A percentile compares a stretch with the other conserved stretches of the same genome.
These are phyloP conservation scores for Podospora appendiculata DNA, from an alignment of 495 filamentous ascomycete species.

Conservation along the genomic window DNA sequence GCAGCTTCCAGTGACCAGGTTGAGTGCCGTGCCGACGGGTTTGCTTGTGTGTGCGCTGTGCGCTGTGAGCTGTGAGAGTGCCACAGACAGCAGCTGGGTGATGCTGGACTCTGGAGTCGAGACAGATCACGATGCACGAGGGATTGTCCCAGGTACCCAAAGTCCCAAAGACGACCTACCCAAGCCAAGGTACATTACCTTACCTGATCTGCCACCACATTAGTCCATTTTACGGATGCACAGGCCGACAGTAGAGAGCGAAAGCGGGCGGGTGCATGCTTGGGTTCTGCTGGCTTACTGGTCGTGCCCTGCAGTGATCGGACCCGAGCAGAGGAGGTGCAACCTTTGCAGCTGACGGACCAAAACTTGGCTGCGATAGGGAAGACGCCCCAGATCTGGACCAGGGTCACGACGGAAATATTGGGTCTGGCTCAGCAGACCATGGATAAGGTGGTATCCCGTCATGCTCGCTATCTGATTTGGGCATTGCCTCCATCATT, in stretches of 20 bases:
- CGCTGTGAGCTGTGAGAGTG: too few species aligned
- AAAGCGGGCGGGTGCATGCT: not conserved
- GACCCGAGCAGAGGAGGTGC: slow-evolving; percentile 1
- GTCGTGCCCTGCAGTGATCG: slow-evolving; percentile 2
- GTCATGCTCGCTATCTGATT: not conserved
- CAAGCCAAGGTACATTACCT: not conserved
- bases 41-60: too few species aligned
- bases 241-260: not conserved
- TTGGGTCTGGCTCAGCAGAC: not conserved
- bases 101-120: too few species aligned
- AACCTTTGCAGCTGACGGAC: not conserved
- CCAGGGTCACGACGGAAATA: slow-evolving; percentile 1
- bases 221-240: not conserved
- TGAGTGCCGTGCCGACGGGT: too few species aligned
- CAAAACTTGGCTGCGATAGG: slow-evolving; percentile 1
- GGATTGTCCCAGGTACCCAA: not conserved
- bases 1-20: too few species aligned
- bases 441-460: not conserved
- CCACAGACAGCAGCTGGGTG: too few species aligned
- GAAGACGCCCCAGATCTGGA: slow-evolving; percentile 3
- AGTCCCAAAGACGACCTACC: not conserved
- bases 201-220: not conserved
- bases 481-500: too few species aligned
- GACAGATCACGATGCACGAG: not conserved
- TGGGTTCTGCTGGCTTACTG: not conserved